Evolutionary conservation across 495 filamentous ascomycete genomes (phyloP).

Genomic region (Hypoxylon lienhwacheense): DNA sequence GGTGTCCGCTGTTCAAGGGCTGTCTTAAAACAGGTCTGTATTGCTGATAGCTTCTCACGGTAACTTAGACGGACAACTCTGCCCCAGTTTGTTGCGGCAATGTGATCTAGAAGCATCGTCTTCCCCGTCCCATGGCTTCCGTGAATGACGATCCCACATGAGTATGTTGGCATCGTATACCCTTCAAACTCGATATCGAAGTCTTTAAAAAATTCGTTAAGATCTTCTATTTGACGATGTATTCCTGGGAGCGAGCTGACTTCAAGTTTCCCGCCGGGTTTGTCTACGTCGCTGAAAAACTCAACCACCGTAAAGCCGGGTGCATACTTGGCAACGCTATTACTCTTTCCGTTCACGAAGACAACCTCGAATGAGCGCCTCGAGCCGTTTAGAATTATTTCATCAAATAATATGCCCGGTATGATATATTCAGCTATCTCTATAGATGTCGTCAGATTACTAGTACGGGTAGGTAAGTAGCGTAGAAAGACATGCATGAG

Average conservation of each 20-base stretch:
- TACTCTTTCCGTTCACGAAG: constrained; percentile 47
- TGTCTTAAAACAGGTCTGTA: constrained; percentile 71
- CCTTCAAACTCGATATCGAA: constrained; percentile 51
- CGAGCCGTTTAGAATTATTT: constrained; percentile 47
- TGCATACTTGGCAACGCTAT: constrained; percentile 45
- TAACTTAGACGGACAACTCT: constrained; percentile 63
- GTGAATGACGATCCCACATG: constrained; percentile 71
- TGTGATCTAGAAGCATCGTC: constrained; percentile 65
- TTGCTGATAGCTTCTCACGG: constrained; percentile 57
- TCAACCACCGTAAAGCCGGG: constrained; percentile 43
- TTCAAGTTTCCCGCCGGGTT: constrained; percentile 41
- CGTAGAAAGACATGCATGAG: neutral
- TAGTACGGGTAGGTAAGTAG: constrained; percentile 10
- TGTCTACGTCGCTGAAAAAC: constrained; percentile 33
- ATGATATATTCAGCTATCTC: constrained; percentile 52
- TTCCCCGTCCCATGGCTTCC: constrained; percentile 86
- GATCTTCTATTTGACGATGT: constrained; percentile 60
- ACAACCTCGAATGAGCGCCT: constrained; percentile 52
- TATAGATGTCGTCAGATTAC: constrained; percentile 22
- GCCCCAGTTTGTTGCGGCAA: constrained; percentile 70
- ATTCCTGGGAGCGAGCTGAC: constrained; percentile 63
- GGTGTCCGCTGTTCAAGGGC: constrained; percentile 68
- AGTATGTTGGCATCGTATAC: constrained; percentile 36
- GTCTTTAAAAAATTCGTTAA: constrained; percentile 66
- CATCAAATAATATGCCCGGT: constrained; percentile 53